Evolutionary conservation across 2,329 filamentous ascomycete genomes (phyloP).

Genomic region (Nothopassalora personata): DNA sequence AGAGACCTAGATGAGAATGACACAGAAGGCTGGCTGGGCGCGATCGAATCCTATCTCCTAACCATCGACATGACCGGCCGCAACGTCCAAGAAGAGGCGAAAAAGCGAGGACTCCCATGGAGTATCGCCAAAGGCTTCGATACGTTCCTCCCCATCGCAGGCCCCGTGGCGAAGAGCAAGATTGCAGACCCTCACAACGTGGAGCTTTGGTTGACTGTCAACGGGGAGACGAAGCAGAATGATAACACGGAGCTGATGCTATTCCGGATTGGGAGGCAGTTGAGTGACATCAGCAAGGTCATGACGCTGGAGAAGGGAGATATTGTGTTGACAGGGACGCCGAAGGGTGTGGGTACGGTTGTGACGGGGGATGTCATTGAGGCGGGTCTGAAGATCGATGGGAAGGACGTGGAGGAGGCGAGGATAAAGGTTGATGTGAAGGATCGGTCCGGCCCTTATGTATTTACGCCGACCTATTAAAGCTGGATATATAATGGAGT

Average conservation of each 20-base stretch:
- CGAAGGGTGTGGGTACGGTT: slow-evolving; percentile 87
- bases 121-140: slow-evolving; percentile 96
- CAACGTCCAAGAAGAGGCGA: slow-evolving; percentile 92
- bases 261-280: slow-evolving; percentile 77
- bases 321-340: slow-evolving; percentile 92
- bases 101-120: slow-evolving; percentile 95
- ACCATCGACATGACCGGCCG: slow-evolving; percentile 97
- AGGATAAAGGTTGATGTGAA: slow-evolving; percentile 77
- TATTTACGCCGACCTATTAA: slow-evolving; percentile 55
- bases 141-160: slow-evolving; percentile 85
- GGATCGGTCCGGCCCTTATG: slow-evolving; percentile 71
- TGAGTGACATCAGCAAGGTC: slow-evolving; percentile 88
- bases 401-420: slow-evolving; percentile 78
- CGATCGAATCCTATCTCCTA: slow-evolving; percentile 81
- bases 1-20: slow-evolving; percentile 72
- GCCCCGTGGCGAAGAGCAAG: slow-evolving; percentile 70
- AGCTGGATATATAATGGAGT: background rate
- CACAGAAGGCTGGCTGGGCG: slow-evolving; percentile 67
- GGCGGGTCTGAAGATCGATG: slow-evolving; percentile 72
- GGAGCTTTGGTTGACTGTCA: slow-evolving; percentile 80
- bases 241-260: slow-evolving; percentile 94
- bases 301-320: slow-evolving; percentile 93
- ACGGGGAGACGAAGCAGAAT: slow-evolving; percentile 69
- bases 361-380: slow-evolving; percentile 81
- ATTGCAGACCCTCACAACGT: slow-evolving; percentile 85